Percentiles rank a stretch among this genome's conserved stretches.
phyloP scores from a whole-genome alignment of 1,284 basidiomycete species.

The Leccinum proliferum region DNA sequence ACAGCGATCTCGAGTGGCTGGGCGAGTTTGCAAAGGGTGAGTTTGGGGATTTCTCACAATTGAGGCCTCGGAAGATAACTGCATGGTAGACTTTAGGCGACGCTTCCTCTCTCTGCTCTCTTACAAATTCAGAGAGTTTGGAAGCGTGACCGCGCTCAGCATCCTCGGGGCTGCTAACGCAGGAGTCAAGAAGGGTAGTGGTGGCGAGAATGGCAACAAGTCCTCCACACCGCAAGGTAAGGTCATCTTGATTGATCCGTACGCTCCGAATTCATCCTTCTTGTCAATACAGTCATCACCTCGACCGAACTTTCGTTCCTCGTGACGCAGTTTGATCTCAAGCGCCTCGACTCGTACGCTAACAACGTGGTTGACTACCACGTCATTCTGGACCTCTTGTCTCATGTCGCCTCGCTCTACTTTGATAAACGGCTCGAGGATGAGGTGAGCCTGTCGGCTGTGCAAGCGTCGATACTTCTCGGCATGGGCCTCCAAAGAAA shows the following conservation, averaged over 20 bases:
- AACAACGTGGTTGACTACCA: conserved; percentile 98
- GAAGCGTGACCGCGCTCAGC: conserved; percentile 81
- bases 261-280: not conserved
- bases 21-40: conserved; percentile 85
- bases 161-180: conserved; percentile 82
- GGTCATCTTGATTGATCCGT: conserved; percentile 7
- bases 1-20: conserved; percentile 73
- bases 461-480: conserved; percentile 86
- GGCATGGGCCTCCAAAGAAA: conserved; percentile 93
- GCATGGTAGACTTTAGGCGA: conserved; percentile 74
- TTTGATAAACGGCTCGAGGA: conserved; percentile 74
- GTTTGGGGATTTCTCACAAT: conserved; percentile 12
- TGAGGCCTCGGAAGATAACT: not conserved
- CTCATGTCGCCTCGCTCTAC: conserved; percentile 74
- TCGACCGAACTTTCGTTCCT: conserved; percentile 69
- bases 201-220: conserved; percentile 34
- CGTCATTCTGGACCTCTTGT: conserved; percentile 90
- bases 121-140: conserved; percentile 94
- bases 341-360: conserved; percentile 92
- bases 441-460: conserved; percentile 67
- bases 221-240: conserved; percentile 34
- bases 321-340: conserved; percentile 92
- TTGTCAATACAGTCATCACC: conserved; percentile 39
- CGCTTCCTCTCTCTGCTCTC: conserved; percentile 89
- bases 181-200: conserved; percentile 48